phyloP scores from a whole-genome alignment of 2,329 filamentous ascomycete genomes.

The Penicillium sp. region DNA sequence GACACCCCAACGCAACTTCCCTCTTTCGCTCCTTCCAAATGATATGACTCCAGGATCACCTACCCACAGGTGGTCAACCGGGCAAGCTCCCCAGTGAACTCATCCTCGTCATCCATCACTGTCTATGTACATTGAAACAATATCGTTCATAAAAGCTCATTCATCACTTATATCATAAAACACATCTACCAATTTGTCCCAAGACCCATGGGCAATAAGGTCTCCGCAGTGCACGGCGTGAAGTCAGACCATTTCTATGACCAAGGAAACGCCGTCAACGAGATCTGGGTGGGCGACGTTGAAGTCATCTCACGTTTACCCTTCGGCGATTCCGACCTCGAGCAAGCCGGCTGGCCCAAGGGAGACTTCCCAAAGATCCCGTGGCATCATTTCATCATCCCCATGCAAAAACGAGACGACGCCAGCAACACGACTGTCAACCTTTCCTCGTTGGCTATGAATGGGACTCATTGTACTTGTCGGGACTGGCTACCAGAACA shows the following conservation, averaged over 20 bases:
- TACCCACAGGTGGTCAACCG: not conserved
- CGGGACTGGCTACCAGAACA: not conserved
- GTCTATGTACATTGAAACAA: not conserved
- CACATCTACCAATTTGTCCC: not conserved
- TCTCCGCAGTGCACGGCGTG: conserved; percentile 36
- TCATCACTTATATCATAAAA: not conserved
- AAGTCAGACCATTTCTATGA: conserved; percentile 37
- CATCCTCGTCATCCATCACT: not conserved
- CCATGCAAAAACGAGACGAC: conserved; percentile 19
- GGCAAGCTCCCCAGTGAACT: not conserved
- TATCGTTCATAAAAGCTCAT: not conserved
- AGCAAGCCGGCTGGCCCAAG: conserved; percentile 37
- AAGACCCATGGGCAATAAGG: conserved; percentile 33
- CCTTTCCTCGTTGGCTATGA: not conserved
- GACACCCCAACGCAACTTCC: not conserved
- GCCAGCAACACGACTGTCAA: not conserved
- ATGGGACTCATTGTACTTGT: not conserved
- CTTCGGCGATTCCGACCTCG: conserved; percentile 41
- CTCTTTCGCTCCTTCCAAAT: not conserved
- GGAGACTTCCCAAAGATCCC: conserved; percentile 39
- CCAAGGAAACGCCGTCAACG: conserved; percentile 40
- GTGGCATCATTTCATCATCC: conserved; percentile 44
- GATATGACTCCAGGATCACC: not conserved
- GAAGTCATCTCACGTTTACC: conserved; percentile 42
- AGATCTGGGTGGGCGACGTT: conserved; percentile 39